A percentile compares a stretch with the other conserved stretches of the same genome.
Conservation (phyloP, 2,329 filamentous ascomycete species). For the Periglandula ipomoeae region DNA sequence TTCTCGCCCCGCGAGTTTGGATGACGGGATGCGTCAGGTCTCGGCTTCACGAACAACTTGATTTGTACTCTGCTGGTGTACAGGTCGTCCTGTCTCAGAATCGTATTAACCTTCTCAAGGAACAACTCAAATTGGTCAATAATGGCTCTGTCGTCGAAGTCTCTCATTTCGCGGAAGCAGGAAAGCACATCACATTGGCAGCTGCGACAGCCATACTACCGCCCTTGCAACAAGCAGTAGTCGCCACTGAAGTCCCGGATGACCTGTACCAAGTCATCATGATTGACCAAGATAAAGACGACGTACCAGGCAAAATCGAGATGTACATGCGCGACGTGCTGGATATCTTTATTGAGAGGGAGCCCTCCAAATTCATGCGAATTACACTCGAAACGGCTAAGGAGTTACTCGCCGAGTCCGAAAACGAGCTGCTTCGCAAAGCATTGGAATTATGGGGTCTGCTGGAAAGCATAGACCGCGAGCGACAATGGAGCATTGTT, state of each 20-base stretch:
- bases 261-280: slow-evolving; percentile 34
- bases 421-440: slow-evolving; percentile 46
- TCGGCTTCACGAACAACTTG: slow-evolving; percentile 50
- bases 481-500: slow-evolving; percentile 51
- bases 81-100: slow-evolving; percentile 54
- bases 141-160: slow-evolving; percentile 44
- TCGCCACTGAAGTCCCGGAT: slow-evolving; percentile 24
- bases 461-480: slow-evolving; percentile 56
- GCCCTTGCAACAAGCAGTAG: slow-evolving; percentile 26
- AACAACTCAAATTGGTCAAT: slow-evolving; percentile 37
- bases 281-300: slow-evolving; percentile 52
- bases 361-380: slow-evolving; percentile 51
- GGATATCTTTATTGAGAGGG: slow-evolving; percentile 47
- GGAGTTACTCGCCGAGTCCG: slow-evolving; percentile 34
- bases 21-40: slow-evolving; percentile 54
- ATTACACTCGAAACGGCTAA: slow-evolving; percentile 47
- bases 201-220: slow-evolving; percentile 23
- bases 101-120: slow-evolving; percentile 46
- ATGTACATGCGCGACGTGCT: slow-evolving; percentile 51
- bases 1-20: slow-evolving; percentile 57
- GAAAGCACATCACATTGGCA: slow-evolving; percentile 32
- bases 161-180: slow-evolving; percentile 48
- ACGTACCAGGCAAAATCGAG: slow-evolving; percentile 50
- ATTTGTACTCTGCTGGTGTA: slow-evolving; percentile 54
- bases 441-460: slow-evolving; percentile 56